These are phyloP conservation scores for Zelopaecilomyces penicillatus DNA, from an alignment of 2,329 filamentous ascomycete genomes.

Conservation along the genomic window DNA sequence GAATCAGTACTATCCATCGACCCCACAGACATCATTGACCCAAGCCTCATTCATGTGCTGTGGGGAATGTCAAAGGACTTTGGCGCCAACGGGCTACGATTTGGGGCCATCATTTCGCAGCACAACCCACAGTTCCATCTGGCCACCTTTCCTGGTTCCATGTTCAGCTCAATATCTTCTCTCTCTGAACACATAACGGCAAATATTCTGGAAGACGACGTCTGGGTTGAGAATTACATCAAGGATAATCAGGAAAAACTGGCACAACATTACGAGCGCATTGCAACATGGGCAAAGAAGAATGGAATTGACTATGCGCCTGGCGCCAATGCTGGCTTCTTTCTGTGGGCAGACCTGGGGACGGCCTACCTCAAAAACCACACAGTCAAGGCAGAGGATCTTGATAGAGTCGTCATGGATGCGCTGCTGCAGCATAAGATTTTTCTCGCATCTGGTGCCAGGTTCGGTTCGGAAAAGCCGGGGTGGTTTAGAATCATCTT, in stretches of 20 bases:
- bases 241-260: slow-evolving; percentile 32
- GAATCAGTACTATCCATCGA: slow-evolving; percentile 38
- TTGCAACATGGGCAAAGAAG: slow-evolving; percentile 26
- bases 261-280: slow-evolving; percentile 28
- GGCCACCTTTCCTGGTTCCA: slow-evolving; percentile 26
- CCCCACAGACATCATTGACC: slow-evolving; percentile 35
- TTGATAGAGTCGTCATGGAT: slow-evolving; percentile 19
- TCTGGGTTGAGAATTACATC: slow-evolving; percentile 37
- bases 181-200: slow-evolving; percentile 33
- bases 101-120: slow-evolving; percentile 43
- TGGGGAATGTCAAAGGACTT: slow-evolving; percentile 45
- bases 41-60: slow-evolving; percentile 41
- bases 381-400: slow-evolving; percentile 9
- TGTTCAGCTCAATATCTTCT: slow-evolving; percentile 38
- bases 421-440: slow-evolving; percentile 22
- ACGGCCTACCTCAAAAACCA: slow-evolving; percentile 17
- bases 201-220: slow-evolving; percentile 34
- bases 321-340: slow-evolving; percentile 45
- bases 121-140: slow-evolving; percentile 30
- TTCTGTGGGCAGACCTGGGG: slow-evolving; percentile 44
- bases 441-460: slow-evolving; percentile 27
- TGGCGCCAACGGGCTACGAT: slow-evolving; percentile 45
- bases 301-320: slow-evolving; percentile 36
- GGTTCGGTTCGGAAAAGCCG: slow-evolving; percentile 28
- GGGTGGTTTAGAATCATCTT: slow-evolving; percentile 34